Percentiles rank a stretch among this genome's conserved stretches.
Conservation (phyloP, 2,329 filamentous ascomycete genomes). For the Parafenestella ontariensis region DNA sequence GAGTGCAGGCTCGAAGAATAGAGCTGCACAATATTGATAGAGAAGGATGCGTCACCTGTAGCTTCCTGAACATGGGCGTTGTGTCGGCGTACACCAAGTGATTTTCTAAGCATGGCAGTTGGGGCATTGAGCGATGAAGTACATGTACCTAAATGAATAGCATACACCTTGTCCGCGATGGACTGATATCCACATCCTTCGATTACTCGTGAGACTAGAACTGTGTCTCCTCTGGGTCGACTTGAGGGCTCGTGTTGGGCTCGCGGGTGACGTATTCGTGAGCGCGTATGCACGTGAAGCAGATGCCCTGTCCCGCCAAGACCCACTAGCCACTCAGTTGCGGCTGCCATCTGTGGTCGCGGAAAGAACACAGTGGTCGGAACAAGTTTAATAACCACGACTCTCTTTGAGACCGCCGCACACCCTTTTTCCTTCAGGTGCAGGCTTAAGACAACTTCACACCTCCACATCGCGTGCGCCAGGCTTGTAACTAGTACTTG, state of each 20-base stretch:
- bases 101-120: conserved; percentile 18
- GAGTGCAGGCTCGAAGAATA: not conserved
- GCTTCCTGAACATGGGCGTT: conserved; percentile 2
- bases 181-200: not conserved
- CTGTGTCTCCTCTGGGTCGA: not conserved
- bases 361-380: conserved; percentile 40
- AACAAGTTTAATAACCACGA: conserved; percentile 35
- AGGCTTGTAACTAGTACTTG: conserved; percentile 14
- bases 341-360: conserved; percentile 30
- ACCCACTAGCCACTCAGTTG: conserved; percentile 19
- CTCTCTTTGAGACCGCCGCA: conserved; percentile 36
- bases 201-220: not conserved
- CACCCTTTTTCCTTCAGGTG: conserved; percentile 29
- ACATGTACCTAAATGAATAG: conserved; percentile 29
- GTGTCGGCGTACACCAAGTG: conserved; percentile 24
- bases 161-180: conserved; percentile 13
- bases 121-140: conserved; percentile 23
- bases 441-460: conserved; percentile 20
- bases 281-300: conserved; percentile 17
- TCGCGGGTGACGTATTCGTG: conserved; percentile 16
- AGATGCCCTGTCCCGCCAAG: conserved; percentile 11
- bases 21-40: not conserved
- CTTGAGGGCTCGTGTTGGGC: not conserved
- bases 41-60: not conserved
- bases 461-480: conserved; percentile 23